Conservation (phyloP, 495 filamentous ascomycete species). For the Xylaria grammica region DNA sequence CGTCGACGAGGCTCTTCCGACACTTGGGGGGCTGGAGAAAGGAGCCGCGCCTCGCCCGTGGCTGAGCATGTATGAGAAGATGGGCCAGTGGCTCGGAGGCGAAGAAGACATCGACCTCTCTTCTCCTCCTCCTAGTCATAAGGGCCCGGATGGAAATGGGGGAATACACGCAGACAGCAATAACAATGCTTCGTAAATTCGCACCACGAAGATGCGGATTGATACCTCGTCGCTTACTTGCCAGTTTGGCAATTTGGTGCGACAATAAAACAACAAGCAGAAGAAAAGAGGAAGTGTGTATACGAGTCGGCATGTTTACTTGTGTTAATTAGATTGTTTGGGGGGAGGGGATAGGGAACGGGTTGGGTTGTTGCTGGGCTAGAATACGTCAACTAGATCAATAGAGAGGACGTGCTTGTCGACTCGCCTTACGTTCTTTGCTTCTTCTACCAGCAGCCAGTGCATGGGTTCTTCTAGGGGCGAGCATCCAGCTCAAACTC, state of each 20-base stretch:
- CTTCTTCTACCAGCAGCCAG: background rate
- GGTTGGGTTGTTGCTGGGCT: too few relatives aligned
- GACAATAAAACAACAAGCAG: background rate
- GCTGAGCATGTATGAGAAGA: slow-evolving; percentile 52
- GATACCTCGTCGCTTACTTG: background rate
- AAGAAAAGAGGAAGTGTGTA: background rate
- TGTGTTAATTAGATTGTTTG: background rate
- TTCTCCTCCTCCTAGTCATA: slow-evolving; percentile 3
- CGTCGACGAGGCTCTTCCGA: slow-evolving; percentile 47
- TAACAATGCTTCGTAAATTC: background rate
- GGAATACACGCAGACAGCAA: background rate
- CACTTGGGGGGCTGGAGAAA: slow-evolving; percentile 30
- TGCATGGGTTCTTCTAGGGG: background rate
- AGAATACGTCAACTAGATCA: too few relatives aligned
- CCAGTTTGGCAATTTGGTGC: too few relatives aligned
- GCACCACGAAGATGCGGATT: background rate
- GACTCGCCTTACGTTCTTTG: background rate
- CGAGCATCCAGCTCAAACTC: background rate
- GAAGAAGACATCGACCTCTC: slow-evolving; percentile 35
- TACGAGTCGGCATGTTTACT: background rate
- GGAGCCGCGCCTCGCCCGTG: slow-evolving; percentile 34
- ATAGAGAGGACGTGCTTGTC: too few relatives aligned
- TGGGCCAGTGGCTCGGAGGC: slow-evolving; percentile 52
- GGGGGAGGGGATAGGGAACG: too few relatives aligned
- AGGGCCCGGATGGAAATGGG: background rate